Conservation (phyloP, 345 rosid species). For the Balakata baccata region DNA sequence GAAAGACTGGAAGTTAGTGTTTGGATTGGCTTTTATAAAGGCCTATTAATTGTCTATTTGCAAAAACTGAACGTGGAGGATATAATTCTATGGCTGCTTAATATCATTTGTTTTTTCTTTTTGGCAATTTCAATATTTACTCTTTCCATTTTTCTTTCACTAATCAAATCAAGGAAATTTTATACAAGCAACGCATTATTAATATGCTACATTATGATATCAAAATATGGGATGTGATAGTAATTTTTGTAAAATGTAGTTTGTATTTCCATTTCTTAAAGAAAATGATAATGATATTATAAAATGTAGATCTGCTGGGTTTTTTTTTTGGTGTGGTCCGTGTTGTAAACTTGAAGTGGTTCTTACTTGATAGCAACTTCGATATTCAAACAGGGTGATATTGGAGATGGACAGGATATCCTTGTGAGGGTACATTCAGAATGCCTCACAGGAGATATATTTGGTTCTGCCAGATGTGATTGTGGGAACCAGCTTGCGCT, state of each 20-base stretch:
- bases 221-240: background rate
- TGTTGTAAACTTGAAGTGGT: background rate
- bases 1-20: no score
- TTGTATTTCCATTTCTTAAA: background rate
- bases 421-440: slow-evolving; percentile 79
- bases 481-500: slow-evolving; percentile 81
- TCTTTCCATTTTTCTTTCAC: background rate
- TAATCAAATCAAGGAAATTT: background rate
- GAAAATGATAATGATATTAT: background rate
- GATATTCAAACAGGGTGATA: slow-evolving; percentile 47
- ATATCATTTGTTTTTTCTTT: no score
- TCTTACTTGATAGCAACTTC: slow-evolving; percentile 4
- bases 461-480: slow-evolving; percentile 76
- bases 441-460: slow-evolving; percentile 80
- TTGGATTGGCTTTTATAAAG: no score
- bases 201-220: background rate
- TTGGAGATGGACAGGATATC: slow-evolving; percentile 76
- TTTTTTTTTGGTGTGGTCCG: no score
- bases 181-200: no score
- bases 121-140: background rate
- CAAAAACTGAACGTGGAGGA: no score
- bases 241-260: background rate
- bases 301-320: background rate
- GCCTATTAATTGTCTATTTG: no score
- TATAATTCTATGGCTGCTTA: no score